Percentiles rank a stretch among this genome's conserved stretches.
These are phyloP conservation scores for Astraeus odoratus DNA, from an alignment of 768 basidiomycete species.

Conservation along the genomic window DNA sequence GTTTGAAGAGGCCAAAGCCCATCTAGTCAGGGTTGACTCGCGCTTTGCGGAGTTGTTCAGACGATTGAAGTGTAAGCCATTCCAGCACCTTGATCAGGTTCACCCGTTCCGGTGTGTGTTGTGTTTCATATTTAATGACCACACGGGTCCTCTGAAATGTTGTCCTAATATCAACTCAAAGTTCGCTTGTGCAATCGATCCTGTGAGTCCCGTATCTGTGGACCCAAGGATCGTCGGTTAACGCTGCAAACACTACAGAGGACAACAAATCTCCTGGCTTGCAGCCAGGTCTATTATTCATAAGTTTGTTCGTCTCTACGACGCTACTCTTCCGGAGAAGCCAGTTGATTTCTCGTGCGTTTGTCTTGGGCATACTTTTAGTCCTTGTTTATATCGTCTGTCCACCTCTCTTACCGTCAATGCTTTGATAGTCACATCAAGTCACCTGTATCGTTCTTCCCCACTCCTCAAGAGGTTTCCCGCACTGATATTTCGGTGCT, in stretches of 20 bases:
- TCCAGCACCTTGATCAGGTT: constrained; percentile 62
- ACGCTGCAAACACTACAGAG: constrained; percentile 31
- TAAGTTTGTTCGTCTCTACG: constrained; percentile 70
- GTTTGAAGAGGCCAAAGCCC: constrained; percentile 68
- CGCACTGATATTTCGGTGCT: constrained; percentile 51
- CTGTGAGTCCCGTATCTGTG: constrained; percentile 39
- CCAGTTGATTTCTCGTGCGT: constrained; percentile 44
- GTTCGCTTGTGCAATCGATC: constrained; percentile 67
- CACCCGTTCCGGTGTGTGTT: constrained; percentile 70
- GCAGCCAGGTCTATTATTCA: constrained; percentile 82
- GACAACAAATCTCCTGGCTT: constrained; percentile 80
- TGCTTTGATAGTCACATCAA: constrained; percentile 8
- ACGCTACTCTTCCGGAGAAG: constrained; percentile 68
- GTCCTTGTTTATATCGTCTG: background rate
- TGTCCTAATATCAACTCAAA: constrained; percentile 20
- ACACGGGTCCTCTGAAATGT: background rate
- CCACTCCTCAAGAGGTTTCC: constrained; percentile 63
- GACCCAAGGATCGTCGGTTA: background rate
- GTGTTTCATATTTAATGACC: background rate
- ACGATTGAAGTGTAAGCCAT: constrained; percentile 67
- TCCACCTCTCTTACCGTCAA: background rate
- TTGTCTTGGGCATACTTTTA: too few relatives aligned
- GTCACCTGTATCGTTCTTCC: constrained; percentile 47
- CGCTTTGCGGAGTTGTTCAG: constrained; percentile 69
- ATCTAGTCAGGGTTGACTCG: constrained; percentile 58